A percentile compares a stretch with the other conserved stretches of the same genome.
Conservation (phyloP, 148 eudicot species). For the Rhododendron molle region DNA sequence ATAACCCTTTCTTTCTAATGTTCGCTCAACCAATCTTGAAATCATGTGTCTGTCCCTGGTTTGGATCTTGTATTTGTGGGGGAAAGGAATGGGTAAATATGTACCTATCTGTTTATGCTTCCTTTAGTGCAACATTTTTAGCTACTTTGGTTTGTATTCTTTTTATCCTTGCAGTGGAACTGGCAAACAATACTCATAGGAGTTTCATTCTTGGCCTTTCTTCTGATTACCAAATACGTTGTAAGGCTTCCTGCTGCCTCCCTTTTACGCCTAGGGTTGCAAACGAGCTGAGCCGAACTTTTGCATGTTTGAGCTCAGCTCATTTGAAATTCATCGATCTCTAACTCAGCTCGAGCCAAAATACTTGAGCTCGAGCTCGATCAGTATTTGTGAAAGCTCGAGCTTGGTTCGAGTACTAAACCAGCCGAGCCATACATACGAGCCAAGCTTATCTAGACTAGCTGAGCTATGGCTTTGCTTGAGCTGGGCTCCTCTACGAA, state of each 20-base stretch:
- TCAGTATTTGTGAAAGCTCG: neutral
- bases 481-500: too few species aligned
- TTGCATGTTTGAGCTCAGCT: too few species aligned
- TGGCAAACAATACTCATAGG: conserved; percentile 77
- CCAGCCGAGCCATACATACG: neutral
- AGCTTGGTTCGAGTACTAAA: neutral
- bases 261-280: neutral
- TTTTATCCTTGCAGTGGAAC: conserved; percentile 58
- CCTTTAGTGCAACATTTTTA: neutral
- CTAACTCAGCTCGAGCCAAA: neutral
- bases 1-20: too few species aligned
- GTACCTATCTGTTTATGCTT: neutral
- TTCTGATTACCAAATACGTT: conserved; percentile 59
- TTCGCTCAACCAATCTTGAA: too few species aligned
- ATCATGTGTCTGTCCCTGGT: too few species aligned
- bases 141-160: neutral
- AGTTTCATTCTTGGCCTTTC: conserved; percentile 62
- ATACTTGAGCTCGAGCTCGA: neutral
- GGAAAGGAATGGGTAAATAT: too few species aligned
- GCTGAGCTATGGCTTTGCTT: too few species aligned
- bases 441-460: neutral
- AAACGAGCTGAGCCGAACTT: neutral
- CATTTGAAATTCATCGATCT: neutral
- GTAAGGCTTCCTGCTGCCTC: conserved; percentile 31
- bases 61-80: too few species aligned